Base-by-base conservation (phyloP, 441 rosid species). In the Pelargonium cotyledonis region DNA sequence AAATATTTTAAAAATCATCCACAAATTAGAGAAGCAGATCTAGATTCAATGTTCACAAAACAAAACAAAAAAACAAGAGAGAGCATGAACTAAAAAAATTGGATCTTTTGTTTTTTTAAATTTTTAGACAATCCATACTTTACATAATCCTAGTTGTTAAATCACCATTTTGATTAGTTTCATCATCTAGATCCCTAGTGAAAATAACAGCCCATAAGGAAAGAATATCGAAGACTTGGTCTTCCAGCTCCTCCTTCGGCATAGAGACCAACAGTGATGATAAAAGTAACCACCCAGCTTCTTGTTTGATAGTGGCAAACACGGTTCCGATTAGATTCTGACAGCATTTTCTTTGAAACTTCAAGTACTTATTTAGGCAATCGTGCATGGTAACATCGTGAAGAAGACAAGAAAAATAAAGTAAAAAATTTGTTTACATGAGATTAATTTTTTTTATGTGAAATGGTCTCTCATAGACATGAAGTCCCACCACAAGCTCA, bases 201-300 rank as follows among this genome's bases (percentile, higher is more conserved):
- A 95, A 90, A 77, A 89, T 86, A 21, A 85, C 85, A 79, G 98
- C 86, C 98, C 98, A 95, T 76, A 95, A 78, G 70, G 91, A 84
- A 72, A 95, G 92, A 75, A 95, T 89, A 82, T 95, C 99, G 78
- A 95, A 95, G 69, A 86, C 93, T 77, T 95, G 91, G 74, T 92
- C 98, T 82, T 85, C 95, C 67, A 95, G 88, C 80, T 89, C 99
- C 97, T 95, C 90, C 78, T 85, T 88, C 65, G 92, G 92, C 95
- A 95, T 92, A 49, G 98, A 89, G 81, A 89, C 84, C 68, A 95
- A 83, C 38, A 95, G 78, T 11, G 99, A 88, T 64, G 99, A 89
- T 64, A 95, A 75, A 81, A 95, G 96, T 66, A 89, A 82, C 99
- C 99, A 95, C 63, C 99, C 98, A 75, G 98, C 90, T 84, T 92